Conservation (phyloP, 2,329 filamentous ascomycete species). For the Fusarium vanettenii region DNA sequence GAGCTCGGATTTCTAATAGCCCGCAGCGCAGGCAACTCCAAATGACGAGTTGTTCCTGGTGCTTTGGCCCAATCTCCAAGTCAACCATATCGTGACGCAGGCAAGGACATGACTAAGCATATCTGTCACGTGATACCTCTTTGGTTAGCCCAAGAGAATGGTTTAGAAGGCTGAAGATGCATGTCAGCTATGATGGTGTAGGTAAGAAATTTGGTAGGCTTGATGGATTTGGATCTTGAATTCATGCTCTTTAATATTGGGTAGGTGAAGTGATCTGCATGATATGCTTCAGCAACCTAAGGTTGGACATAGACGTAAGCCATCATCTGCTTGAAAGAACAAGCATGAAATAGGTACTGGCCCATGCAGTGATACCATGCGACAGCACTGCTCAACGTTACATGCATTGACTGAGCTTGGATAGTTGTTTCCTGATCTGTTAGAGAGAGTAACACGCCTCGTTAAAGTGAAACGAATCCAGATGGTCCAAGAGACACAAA, state of each 20-base stretch:
- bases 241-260: background rate
- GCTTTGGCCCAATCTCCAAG: conserved; percentile 22
- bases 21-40: conserved; percentile 34
- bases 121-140: conserved; percentile 18
- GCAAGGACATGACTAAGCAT: conserved; percentile 38
- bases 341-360: background rate
- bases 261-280: background rate
- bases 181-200: background rate
- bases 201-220: background rate
- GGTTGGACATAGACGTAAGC: background rate
- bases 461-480: conserved; percentile 32
- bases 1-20: background rate
- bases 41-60: conserved; percentile 37
- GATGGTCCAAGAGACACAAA: conserved; percentile 14
- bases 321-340: background rate
- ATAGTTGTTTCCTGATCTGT: conserved; percentile 10
- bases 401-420: conserved; percentile 12
- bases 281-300: background rate
- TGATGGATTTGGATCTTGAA: background rate
- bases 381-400: conserved; percentile 27
- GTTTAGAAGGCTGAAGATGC: background rate
- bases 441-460: conserved; percentile 12
- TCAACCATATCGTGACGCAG: conserved; percentile 38
- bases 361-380: conserved; percentile 1
- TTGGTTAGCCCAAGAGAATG: background rate